Evolutionary conservation across 2,329 filamentous ascomycete species (phyloP).

Genomic region (Trichoderma atrobrunneum): DNA sequence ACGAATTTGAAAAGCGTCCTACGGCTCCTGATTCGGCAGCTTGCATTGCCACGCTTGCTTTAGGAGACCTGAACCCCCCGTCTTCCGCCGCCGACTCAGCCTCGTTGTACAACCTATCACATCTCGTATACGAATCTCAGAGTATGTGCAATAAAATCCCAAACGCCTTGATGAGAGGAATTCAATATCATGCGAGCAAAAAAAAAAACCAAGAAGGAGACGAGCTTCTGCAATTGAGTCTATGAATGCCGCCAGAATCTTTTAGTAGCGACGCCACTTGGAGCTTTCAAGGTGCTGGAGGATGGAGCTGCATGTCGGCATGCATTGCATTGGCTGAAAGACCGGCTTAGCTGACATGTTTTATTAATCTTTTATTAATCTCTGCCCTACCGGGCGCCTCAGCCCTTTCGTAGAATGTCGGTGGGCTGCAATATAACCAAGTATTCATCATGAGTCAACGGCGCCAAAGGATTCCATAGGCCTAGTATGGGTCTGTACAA

Average conservation of each 20-base stretch:
- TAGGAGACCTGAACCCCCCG: not conserved
- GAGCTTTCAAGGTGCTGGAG: not conserved
- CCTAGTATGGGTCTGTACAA: not conserved
- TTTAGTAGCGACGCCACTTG: not conserved
- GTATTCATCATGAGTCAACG: not conserved
- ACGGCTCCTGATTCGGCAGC: not conserved
- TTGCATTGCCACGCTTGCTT: not conserved
- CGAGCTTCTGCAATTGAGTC: not conserved
- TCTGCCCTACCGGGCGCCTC: not conserved
- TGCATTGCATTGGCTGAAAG: not conserved
- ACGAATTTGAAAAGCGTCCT: not conserved
- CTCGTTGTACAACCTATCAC: not conserved
- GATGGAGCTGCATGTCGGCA: not conserved
- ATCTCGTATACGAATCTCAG: not conserved
- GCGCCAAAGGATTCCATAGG: not conserved
- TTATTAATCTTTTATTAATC: not conserved
- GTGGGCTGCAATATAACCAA: not conserved
- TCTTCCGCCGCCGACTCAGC: not conserved
- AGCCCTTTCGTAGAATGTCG: not conserved
- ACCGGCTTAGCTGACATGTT: not conserved
- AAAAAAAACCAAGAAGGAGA: not conserved
- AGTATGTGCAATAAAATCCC: not conserved
- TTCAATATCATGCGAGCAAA: not conserved
- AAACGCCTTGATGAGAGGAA: not conserved
- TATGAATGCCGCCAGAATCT: not conserved